A percentile compares a stretch with the other conserved stretches of the same genome.
phyloP scores from a whole-genome alignment of 2,329 filamentous ascomycete species.

The Monilinia fructigena region DNA sequence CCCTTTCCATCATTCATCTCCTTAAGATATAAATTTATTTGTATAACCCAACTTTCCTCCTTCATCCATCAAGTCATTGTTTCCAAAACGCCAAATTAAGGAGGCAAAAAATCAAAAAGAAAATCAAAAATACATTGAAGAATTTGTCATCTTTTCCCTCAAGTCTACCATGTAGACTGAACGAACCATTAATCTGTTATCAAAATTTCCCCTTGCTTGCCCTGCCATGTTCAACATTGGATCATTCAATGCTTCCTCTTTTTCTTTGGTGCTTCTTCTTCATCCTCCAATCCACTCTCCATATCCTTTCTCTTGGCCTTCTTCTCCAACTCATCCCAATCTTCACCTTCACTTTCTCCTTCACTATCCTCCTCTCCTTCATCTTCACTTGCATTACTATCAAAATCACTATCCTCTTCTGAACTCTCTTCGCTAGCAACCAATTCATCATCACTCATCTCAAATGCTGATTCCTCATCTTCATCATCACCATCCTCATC shows the following conservation, averaged over 20 bases:
- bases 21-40: too few relatives aligned
- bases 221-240: not conserved
- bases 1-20: too few relatives aligned
- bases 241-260: constrained; percentile 54
- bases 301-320: constrained; percentile 86
- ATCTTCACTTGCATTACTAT: constrained; percentile 81
- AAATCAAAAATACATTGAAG: constrained; percentile 5
- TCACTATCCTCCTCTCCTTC: constrained; percentile 74
- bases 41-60: not conserved
- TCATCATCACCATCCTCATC: constrained; percentile 76
- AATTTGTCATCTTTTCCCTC: constrained; percentile 6
- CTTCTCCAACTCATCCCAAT: constrained; percentile 92
- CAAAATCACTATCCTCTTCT: constrained; percentile 90
- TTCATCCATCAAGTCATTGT: not conserved
- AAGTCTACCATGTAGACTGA: not conserved
- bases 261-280: constrained; percentile 72
- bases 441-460: constrained; percentile 82
- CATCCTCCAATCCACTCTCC: constrained; percentile 64
- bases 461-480: constrained; percentile 89
- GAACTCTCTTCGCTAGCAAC: constrained; percentile 69
- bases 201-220: not conserved
- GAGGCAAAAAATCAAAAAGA: not conserved
- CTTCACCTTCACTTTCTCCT: constrained; percentile 75
- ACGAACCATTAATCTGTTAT: not conserved
- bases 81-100: not conserved